A percentile compares a stretch with the other conserved stretches of the same genome.
These are phyloP conservation scores for Alternaria atra DNA, from an alignment of 2,329 filamentous ascomycete genomes.

Conservation along the genomic window DNA sequence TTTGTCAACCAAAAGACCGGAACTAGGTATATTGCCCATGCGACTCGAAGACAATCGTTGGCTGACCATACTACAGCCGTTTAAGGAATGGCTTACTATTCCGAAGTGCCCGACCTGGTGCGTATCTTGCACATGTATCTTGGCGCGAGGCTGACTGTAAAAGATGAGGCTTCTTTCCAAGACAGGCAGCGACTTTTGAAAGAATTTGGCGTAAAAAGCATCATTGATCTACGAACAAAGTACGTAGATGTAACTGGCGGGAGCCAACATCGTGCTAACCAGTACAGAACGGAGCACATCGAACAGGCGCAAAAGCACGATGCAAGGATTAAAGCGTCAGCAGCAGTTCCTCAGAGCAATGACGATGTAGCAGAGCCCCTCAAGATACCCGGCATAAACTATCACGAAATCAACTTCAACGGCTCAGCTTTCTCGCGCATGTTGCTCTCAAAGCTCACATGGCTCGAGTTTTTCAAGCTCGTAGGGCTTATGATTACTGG, in stretches of 20 bases:
- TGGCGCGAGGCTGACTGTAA: conserved; percentile 6
- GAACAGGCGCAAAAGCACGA: conserved; percentile 71
- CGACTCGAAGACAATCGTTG: neutral
- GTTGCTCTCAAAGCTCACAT: conserved; percentile 73
- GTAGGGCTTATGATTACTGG: conserved; percentile 70
- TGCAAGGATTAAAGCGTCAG: conserved; percentile 56
- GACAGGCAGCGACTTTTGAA: conserved; percentile 70
- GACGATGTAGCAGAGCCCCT: conserved; percentile 63
- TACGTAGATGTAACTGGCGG: conserved; percentile 49
- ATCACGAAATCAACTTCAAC: conserved; percentile 76
- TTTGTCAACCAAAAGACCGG: conserved; percentile 39
- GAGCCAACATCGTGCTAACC: conserved; percentile 6
- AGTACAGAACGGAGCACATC: conserved; percentile 73
- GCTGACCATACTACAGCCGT: conserved; percentile 24
- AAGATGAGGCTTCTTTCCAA: conserved; percentile 73
- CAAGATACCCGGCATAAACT: conserved; percentile 70
- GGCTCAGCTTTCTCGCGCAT: conserved; percentile 74
- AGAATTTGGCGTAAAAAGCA: conserved; percentile 71
- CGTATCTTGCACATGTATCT: neutral
- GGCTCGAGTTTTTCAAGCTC: conserved; percentile 71
- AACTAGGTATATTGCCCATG: conserved; percentile 19
- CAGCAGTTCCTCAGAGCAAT: conserved; percentile 59
- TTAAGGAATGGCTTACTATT: conserved; percentile 42
- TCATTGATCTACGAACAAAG: conserved; percentile 83
- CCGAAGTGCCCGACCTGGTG: conserved; percentile 49